Base-by-base conservation (phyloP, 2,329 filamentous ascomycete species). In the Cordyceps farinosa region DNA sequence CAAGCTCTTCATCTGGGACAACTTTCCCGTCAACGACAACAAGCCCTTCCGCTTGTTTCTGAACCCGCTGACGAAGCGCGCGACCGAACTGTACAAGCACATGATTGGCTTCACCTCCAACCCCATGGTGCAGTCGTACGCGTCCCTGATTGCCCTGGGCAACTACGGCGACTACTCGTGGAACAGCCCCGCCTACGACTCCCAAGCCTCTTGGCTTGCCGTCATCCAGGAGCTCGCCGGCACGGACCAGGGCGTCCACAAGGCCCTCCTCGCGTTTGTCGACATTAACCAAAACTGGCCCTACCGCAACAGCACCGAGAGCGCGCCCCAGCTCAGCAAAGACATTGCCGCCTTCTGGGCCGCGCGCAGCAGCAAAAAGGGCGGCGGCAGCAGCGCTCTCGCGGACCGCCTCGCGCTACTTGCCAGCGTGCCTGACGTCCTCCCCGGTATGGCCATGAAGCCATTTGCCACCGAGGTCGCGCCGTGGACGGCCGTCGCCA, bases 1-100 rank as follows among this genome's bases (percentile, higher is more conserved):
- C 56, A 65, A 66, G 40, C 65, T 66, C 8, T 66, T 61, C 53
- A 62, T 66, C 38, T 66, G 65, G 65, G 65, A 66, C 57, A 66
- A 66, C 58, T 65, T 66, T 42, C 65, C 65, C 29, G 64, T 66
- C 42, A 66, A 66, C 53, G 65, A 66, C 53, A 48, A 40, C 61
- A 63, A 60, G 30, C 58, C 59, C 29, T 10, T 40, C 2, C 65
- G 65, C 13, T 58, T 66, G 48, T 66, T 66, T 61, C 50, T 66
- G 44, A 66, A 66, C 38, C 65, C 65, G 13, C 57, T 66, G 5
- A 64, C 61, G 2, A 53, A 13, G 11, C 65, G 65, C 22, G 65
- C 50, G 6, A 10, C 48, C 1, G 65, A 65, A 5, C 53, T 66
- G 8, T 64, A 66, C 51, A 64, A 64, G 54, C 53, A 65, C 44